Conservation (phyloP, 352 stramenopile genomes). For the Pythium sukuiense region DNA sequence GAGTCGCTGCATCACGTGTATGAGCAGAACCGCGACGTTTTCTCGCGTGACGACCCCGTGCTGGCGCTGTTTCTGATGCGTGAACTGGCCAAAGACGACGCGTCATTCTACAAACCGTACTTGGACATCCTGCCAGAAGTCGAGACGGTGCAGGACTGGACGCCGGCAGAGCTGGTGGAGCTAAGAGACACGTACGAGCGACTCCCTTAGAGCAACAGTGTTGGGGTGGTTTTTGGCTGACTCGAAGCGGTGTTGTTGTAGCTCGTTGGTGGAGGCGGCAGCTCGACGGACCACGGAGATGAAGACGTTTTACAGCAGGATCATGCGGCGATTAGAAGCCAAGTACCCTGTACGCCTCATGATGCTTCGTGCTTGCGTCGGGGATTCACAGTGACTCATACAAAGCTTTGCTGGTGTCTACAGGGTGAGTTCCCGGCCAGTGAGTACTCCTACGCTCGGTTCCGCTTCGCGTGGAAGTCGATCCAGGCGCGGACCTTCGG, state of each 20-base stretch:
- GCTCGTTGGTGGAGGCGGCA: conserved; percentile 47
- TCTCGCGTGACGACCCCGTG: conserved; percentile 78
- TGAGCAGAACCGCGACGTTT: conserved; percentile 59
- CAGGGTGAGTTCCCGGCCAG: conserved; percentile 46
- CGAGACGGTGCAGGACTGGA: conserved; percentile 85
- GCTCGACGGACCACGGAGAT: conserved; percentile 56
- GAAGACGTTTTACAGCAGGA: conserved; percentile 50
- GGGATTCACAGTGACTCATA: not conserved
- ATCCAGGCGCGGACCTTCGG: conserved; percentile 92
- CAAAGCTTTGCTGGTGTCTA: not conserved
- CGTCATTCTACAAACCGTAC: conserved; percentile 90
- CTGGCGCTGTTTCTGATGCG: conserved; percentile 83
- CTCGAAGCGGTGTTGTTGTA: too few species aligned
- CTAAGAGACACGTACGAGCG: conserved; percentile 61
- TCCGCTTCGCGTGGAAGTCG: conserved; percentile 87
- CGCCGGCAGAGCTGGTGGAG: conserved; percentile 50
- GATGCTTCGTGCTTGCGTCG: too few species aligned
- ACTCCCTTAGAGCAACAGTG: too few species aligned
- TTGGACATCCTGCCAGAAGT: conserved; percentile 80
- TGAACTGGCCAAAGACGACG: conserved; percentile 55
- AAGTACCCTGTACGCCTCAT: conserved; percentile 43
- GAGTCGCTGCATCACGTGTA: conserved; percentile 46
- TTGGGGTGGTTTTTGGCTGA: not conserved
- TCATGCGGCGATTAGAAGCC: conserved; percentile 45
- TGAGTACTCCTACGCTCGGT: conserved; percentile 65